A percentile compares a stretch with the other conserved stretches of the same genome.
Conservation (phyloP, 2,329 filamentous ascomycete species). For the Aspergillus glaucus region DNA sequence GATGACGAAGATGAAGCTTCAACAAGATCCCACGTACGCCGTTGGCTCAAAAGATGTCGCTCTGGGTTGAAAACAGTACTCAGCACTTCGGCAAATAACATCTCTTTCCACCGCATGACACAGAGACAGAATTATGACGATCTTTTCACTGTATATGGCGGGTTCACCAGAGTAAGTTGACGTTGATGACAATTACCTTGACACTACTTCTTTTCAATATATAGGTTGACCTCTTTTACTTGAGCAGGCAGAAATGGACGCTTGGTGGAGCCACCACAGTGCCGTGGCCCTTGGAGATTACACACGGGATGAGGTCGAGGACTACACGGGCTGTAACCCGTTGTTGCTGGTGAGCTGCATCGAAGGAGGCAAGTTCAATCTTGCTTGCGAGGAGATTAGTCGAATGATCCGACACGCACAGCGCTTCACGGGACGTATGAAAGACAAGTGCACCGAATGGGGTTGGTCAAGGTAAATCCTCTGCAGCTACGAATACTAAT, state of each 20-base stretch:
- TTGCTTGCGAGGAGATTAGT: not conserved
- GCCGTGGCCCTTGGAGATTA: not conserved
- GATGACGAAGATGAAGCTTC: not conserved
- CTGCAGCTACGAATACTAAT: not conserved
- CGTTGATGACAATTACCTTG: not conserved
- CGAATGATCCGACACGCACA: not conserved
- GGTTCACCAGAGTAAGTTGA: not conserved
- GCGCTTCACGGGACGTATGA: not conserved
- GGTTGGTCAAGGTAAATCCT: not conserved
- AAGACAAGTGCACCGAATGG: not conserved
- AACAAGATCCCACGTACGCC: not conserved
- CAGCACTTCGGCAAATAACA: not conserved
- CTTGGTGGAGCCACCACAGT: not conserved
- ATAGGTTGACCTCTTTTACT: not conserved
- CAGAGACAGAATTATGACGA: not conserved
- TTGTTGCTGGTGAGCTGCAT: not conserved
- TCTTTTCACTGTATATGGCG: not conserved
- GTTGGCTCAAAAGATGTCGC: not conserved
- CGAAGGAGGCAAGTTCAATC: not conserved
- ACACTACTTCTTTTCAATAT: not conserved
- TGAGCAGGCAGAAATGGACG: not conserved
- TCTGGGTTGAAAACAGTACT: not conserved
- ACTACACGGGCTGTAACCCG: not conserved
- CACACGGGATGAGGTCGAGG: not conserved
- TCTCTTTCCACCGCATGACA: not conserved